Base-by-base conservation (phyloP, 1,284 basidiomycete genomes). In the Cystobasidiaceae sp. region DNA sequence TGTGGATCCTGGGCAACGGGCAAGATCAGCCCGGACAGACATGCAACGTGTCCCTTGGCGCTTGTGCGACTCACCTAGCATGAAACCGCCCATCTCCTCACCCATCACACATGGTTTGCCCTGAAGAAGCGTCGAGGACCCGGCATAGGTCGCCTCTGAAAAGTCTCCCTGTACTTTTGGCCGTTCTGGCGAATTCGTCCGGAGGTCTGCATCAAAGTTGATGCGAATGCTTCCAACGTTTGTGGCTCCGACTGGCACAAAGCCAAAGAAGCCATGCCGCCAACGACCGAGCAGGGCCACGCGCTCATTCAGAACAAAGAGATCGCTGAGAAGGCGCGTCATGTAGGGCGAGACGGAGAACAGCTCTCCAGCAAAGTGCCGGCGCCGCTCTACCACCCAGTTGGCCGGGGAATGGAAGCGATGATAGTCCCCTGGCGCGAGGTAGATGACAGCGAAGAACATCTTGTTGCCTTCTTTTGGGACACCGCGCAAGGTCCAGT, bases 351-450 rank as follows among this genome's bases (percentile, higher is more conserved):
- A 93, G 21, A 98, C 96, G 23, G 89, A 92, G 79, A 97, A 98
- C 11, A 99, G 81, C 75, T 98, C 94, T 57, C 89, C 88, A 86
- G 72, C 86, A 76, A 99, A 98, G 77, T 99, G 94, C 30, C 94
- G 80, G 61, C 94, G 81, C 72, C 90, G 88, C 80, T 99, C 93
- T 23, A 97, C 96, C 6, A 98, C 92, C 96, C 94, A 97, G 4
- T 89, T 87, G 2, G 90, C 86, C 0, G 96, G 93, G 68, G 86
- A 89, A 79, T 99, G 94, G 83, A 97, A 99, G 39, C 93, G 86
- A 75, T 98, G 94, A 77, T 98, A 98, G 78, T 99, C 96, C 0
- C 96, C 96, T 0, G 94, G 94, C 0, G 94, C 94, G 60, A 99
- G 87, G 79, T 99, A 99, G 71, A 98, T 87, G 73, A 98, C 94